Evolutionary conservation across 352 stramenopile species (phyloP).

Genomic region (Phytophthora citrophthora): DNA sequence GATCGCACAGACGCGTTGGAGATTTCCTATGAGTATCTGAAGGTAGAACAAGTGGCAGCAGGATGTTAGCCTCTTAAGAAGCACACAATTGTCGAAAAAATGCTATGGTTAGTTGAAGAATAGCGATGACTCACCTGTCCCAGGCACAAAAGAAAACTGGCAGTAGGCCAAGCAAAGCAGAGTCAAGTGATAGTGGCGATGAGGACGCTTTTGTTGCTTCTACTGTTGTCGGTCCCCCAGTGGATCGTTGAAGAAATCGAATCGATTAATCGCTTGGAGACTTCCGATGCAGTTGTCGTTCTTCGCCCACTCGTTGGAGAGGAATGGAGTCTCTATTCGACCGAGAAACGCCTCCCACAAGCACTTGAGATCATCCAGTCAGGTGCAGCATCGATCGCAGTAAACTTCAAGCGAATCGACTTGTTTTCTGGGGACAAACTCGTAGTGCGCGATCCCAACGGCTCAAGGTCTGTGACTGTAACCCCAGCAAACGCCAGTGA

Average conservation of each 20-base stretch:
- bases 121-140: neutral
- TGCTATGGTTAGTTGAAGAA: neutral
- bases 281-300: slow-evolving; percentile 21
- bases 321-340: slow-evolving; percentile 30
- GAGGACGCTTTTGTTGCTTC: slow-evolving; percentile 15
- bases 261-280: slow-evolving; percentile 12
- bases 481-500: slow-evolving; percentile 22
- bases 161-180: neutral
- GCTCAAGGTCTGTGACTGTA: slow-evolving; percentile 9
- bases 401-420: slow-evolving; percentile 38
- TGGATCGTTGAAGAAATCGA: slow-evolving; percentile 5
- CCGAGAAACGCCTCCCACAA: slow-evolving; percentile 8
- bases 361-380: slow-evolving; percentile 24
- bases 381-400: slow-evolving; percentile 32
- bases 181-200: neutral
- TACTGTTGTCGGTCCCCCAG: slow-evolving; percentile 18
- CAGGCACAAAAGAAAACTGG: slow-evolving; percentile 1
- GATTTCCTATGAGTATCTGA: slow-evolving; percentile 17
- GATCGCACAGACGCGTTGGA: slow-evolving; percentile 15
- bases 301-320: slow-evolving; percentile 21
- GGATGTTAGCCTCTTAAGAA: neutral
- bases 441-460: slow-evolving; percentile 28
- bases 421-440: slow-evolving; percentile 41
- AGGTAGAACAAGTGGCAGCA: slow-evolving; percentile 5
- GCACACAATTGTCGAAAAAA: too few species aligned